A percentile compares a stretch with the other conserved stretches of the same genome.
Evolutionary conservation across 78 protist species (phyloP).

Genomic region (Creolimax fragrantissima): DNA sequence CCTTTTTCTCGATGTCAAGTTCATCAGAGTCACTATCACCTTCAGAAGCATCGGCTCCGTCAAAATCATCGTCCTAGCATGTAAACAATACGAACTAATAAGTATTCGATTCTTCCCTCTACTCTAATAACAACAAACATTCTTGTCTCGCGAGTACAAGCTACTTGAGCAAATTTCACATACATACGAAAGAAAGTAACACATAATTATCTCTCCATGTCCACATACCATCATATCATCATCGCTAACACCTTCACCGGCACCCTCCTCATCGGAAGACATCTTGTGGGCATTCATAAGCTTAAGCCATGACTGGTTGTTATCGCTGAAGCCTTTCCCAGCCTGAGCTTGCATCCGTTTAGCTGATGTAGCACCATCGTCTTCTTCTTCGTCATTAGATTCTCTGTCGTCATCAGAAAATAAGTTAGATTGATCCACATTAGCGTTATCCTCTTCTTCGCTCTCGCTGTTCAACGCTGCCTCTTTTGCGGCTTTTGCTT

Average conservation of each 20-base stretch:
- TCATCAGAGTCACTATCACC: background rate
- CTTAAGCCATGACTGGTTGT: slow-evolving; percentile 5
- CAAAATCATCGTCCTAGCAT: background rate
- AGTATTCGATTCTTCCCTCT: background rate
- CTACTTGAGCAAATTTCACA: too few relatives aligned
- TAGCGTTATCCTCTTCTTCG: background rate
- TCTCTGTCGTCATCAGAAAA: background rate
- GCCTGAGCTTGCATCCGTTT: background rate
- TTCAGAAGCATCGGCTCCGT: background rate
- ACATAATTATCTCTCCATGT: background rate
- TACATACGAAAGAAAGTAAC: background rate
- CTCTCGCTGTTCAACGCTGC: background rate
- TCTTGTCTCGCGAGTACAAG: too few relatives aligned
- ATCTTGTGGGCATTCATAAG: background rate
- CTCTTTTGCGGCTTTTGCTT: background rate
- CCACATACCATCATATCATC: background rate
- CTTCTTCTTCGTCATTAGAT: background rate
- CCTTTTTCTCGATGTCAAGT: background rate
- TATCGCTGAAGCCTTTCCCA: background rate
- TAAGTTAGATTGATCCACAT: background rate
- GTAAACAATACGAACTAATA: too few relatives aligned
- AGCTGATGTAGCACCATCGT: background rate
- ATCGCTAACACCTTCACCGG: background rate
- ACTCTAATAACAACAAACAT: background rate
- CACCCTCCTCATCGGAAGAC: slow-evolving; percentile 12